phyloP scores from a whole-genome alignment of 805 yeast genomes.

The Lachancea meyersii region DNA sequence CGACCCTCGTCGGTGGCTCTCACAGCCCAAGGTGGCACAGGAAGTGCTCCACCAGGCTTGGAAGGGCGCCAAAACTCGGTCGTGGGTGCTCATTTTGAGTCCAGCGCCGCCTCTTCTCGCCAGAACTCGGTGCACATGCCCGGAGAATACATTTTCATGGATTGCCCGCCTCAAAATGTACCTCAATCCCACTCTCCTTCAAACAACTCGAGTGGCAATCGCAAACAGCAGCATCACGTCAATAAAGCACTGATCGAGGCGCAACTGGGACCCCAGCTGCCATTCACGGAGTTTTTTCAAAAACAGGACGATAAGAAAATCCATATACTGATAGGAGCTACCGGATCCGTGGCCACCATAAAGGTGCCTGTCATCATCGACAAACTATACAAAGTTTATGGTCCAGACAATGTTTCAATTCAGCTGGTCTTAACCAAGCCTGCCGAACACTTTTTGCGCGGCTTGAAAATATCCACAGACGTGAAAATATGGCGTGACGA shows the following conservation, averaged over 20 bases:
- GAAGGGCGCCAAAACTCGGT: background rate
- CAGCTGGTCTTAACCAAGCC: slow-evolving; percentile 78
- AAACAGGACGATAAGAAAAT: slow-evolving; percentile 76
- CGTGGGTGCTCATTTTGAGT: background rate
- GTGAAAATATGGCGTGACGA: slow-evolving; percentile 83
- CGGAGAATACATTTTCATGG: slow-evolving; percentile 31
- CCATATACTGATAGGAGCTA: slow-evolving; percentile 85
- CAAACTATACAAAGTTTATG: slow-evolving; percentile 74
- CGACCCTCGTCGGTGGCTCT: slow-evolving; percentile 41
- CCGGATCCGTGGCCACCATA: slow-evolving; percentile 95
- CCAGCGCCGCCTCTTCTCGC: slow-evolving; percentile 16
- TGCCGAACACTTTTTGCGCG: slow-evolving; percentile 64
- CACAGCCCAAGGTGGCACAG: slow-evolving; percentile 4
- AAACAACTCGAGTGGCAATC: background rate
- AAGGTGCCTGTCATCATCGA: slow-evolving; percentile 87
- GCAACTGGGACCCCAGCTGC: slow-evolving; percentile 53
- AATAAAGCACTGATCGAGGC: slow-evolving; percentile 48
- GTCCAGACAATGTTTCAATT: slow-evolving; percentile 65
- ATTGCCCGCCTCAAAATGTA: slow-evolving; percentile 10
- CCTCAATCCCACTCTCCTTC: slow-evolving; percentile 2
- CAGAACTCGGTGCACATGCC: slow-evolving; percentile 33
- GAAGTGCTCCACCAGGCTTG: background rate
- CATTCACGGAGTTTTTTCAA: slow-evolving; percentile 65
- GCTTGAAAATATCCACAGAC: slow-evolving; percentile 59
- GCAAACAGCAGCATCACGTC: slow-evolving; percentile 31